Evolutionary conservation across 73 alveolate genomes (phyloP).

Genomic region (Durusdinium trenchii): DNA sequence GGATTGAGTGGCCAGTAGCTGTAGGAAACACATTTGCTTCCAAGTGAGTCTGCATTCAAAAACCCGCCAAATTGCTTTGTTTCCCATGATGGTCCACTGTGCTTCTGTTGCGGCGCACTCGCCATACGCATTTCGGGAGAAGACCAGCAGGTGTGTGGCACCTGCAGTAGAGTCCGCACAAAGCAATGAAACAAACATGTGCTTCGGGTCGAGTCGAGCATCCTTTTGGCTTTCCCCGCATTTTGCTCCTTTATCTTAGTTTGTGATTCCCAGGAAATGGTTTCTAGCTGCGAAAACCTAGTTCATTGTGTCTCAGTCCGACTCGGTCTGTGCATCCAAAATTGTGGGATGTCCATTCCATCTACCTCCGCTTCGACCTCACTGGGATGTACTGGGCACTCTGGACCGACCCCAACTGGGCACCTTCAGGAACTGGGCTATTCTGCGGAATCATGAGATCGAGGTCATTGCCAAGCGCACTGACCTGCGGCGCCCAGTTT

Average conservation of each 20-base stretch:
- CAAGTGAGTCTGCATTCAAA: neutral
- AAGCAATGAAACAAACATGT: neutral
- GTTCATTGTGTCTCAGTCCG: too few relatives aligned
- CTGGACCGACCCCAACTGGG: too few relatives aligned
- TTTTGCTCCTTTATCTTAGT: too few relatives aligned
- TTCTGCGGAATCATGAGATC: slow-evolving; percentile 61
- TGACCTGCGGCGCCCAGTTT: slow-evolving; percentile 36
- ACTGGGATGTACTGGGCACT: too few relatives aligned
- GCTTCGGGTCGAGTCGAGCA: neutral
- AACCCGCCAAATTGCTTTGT: neutral
- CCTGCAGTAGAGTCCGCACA: neutral
- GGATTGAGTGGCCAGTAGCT: neutral
- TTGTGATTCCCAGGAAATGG: too few relatives aligned
- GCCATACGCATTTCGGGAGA: slow-evolving; percentile 61
- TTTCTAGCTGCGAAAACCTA: too few relatives aligned
- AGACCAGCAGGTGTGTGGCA: slow-evolving; percentile 88
- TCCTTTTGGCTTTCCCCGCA: too few relatives aligned
- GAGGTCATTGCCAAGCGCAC: slow-evolving; percentile 45
- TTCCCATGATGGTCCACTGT: neutral
- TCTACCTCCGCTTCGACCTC: too few relatives aligned
- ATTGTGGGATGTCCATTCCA: neutral
- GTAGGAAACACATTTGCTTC: neutral
- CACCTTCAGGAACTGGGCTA: slow-evolving; percentile 61
- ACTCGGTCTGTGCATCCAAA: neutral
- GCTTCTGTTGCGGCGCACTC: neutral